Evolutionary conservation across 2,329 filamentous ascomycete species (phyloP), one percentile per base, ranked within the genome.

Genomic region (Cladophialophora bantiana): DNA sequence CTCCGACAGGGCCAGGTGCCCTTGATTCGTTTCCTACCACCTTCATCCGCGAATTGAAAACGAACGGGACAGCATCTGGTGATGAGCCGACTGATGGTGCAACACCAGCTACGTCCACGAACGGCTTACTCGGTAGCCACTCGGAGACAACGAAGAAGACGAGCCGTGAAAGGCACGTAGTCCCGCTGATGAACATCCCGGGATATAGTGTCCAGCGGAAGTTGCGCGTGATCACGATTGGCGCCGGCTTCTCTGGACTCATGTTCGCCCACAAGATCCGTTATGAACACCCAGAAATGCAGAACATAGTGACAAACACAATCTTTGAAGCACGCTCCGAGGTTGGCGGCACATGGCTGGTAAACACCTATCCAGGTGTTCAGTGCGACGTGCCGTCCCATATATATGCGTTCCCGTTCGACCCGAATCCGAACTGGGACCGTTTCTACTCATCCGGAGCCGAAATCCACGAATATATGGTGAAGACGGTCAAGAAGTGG

Each of bases 301-400:
- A 75, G 12, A 73, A 76, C 34, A 70, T 74, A n/a, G 73, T 80
- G 35, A 75, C 77, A 7, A 73, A 79, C 52, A 73, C 76, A 0
- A 79, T 83, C 62, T 83, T 81, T 61, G 81, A 83, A 70, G 77
- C 78, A 68, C 74, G 77, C 45, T 52, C 53, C 7, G 75, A 77
- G n/a, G 66, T 82, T 31, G 81, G 79, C 7, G 80, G 80, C 4
- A 82, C 80, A 0, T 78, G 76, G 77, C 70, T 78, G 4, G 79
- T 78, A 45, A 82, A 82, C 56, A 72, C 72, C 1, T 81, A 80
- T 64, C 79, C 79, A 0, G 80, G 80, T 3, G 78, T 68, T 5
- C 57, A 61, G 50, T 92, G 89, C 71, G 89, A 91, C 74, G 86
- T 92, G 13, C 0, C 88, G 90, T 74, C 87, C 89, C 35, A 40